A percentile compares a stretch with the other conserved stretches of the same genome.
These are phyloP conservation scores for Thielaviopsis musarum DNA, from an alignment of 2,329 filamentous ascomycete genomes.

Conservation along the genomic window DNA sequence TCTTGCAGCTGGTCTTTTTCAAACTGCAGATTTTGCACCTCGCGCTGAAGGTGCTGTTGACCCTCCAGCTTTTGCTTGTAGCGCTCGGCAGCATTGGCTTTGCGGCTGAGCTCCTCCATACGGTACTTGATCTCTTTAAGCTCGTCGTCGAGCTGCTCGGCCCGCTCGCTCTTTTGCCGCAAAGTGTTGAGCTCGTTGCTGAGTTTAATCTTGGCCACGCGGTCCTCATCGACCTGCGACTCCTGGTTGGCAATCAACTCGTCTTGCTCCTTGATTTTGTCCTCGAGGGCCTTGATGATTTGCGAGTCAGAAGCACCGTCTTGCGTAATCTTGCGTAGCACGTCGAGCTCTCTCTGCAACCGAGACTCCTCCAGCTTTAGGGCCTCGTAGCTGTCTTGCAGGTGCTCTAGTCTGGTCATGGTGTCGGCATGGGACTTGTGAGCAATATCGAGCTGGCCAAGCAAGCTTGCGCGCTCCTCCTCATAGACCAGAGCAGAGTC, in stretches of 20 bases:
- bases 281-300: constrained; percentile 36
- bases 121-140: constrained; percentile 41
- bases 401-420: constrained; percentile 39
- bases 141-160: constrained; percentile 39
- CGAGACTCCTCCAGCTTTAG: constrained; percentile 46
- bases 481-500: constrained; percentile 41
- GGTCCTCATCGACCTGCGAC: constrained; percentile 40
- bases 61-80: constrained; percentile 46
- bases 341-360: constrained; percentile 35
- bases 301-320: constrained; percentile 35
- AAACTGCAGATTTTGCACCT: constrained; percentile 37
- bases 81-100: constrained; percentile 45
- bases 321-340: constrained; percentile 31
- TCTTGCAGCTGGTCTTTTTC: constrained; percentile 37
- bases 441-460: constrained; percentile 33
- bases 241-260: constrained; percentile 56
- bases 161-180: constrained; percentile 28
- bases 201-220: constrained; percentile 27
- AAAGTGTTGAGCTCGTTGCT: constrained; percentile 32
- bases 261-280: constrained; percentile 47
- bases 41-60: constrained; percentile 34
- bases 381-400: constrained; percentile 47
- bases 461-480: constrained; percentile 34
- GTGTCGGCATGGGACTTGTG: constrained; percentile 42
- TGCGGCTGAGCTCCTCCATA: constrained; percentile 41